A percentile compares a stretch with the other conserved stretches of the same genome.
These are phyloP conservation scores for Hanseniaspora uvarum DNA, from an alignment of 1,139 yeast genomes.

Conservation along the genomic window DNA sequence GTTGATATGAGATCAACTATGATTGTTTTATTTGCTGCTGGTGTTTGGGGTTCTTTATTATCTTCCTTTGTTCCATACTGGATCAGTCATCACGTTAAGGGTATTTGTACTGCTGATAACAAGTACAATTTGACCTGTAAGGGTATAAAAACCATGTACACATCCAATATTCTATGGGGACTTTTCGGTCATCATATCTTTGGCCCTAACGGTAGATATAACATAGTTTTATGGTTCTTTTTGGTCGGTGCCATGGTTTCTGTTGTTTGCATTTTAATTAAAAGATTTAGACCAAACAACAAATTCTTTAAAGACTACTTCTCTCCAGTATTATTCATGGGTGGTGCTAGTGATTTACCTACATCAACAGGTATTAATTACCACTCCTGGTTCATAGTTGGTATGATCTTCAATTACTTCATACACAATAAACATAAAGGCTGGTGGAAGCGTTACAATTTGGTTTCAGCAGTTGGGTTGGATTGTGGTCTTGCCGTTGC, in stretches of 20 bases:
- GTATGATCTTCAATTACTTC: conserved; percentile 44
- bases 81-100: conserved; percentile 37
- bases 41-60: conserved; percentile 35
- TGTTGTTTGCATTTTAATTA: conserved; percentile 38
- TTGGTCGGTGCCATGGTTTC: conserved; percentile 41
- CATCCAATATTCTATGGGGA: conserved; percentile 58
- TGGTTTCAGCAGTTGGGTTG: conserved; percentile 48
- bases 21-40: conserved; percentile 43
- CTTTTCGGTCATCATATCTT: conserved; percentile 50
- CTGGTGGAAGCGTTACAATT: conserved; percentile 62
- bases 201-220: conserved; percentile 32
- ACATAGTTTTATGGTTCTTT: conserved; percentile 38
- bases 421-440: conserved; percentile 42
- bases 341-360: conserved; percentile 42
- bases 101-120: conserved; percentile 42
- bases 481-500: conserved; percentile 56
- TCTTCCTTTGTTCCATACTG: conserved; percentile 40
- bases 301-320: conserved; percentile 33
- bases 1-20: conserved; percentile 53
- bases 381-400: conserved; percentile 40
- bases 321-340: conserved; percentile 45
- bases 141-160: conserved; percentile 39
- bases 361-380: conserved; percentile 47
- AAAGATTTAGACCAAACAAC: conserved; percentile 42
- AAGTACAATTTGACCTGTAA: conserved; percentile 42